Evolutionary conservation across 1,284 basidiomycete genomes (phyloP).

Genomic region (Amylostereum chailletii): DNA sequence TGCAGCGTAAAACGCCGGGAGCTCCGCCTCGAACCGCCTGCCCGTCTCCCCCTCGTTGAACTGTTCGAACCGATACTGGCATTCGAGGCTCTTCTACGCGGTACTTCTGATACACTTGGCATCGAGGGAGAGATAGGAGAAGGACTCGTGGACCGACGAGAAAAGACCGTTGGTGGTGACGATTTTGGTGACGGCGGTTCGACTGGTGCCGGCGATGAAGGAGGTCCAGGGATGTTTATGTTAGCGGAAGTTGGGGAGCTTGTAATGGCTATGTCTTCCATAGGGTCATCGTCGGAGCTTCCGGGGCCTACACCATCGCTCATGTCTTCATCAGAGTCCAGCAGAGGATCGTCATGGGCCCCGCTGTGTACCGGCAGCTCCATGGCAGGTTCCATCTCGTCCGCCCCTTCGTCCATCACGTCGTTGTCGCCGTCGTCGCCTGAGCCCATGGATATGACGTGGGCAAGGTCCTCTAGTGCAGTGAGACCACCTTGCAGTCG

Average conservation of each 20-base stretch:
- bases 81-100: slow-evolving; percentile 15
- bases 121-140: slow-evolving; percentile 19
- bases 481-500: slow-evolving; percentile 75
- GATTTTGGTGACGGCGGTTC: not conserved
- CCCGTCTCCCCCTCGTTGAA: slow-evolving; percentile 26
- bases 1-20: slow-evolving; percentile 35
- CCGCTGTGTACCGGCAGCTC: slow-evolving; percentile 67
- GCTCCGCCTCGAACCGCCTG: slow-evolving; percentile 41
- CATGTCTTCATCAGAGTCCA: slow-evolving; percentile 74
- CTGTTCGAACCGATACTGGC: slow-evolving; percentile 26
- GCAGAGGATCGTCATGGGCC: slow-evolving; percentile 41
- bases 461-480: slow-evolving; percentile 75
- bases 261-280: slow-evolving; percentile 72
- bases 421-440: slow-evolving; percentile 49
- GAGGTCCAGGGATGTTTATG: slow-evolving; percentile 10
- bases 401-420: slow-evolving; percentile 44
- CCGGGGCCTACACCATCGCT: slow-evolving; percentile 56
- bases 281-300: slow-evolving; percentile 64
- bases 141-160: slow-evolving; percentile 13
- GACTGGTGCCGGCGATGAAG: slow-evolving; percentile 14
- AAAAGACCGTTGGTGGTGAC: not conserved
- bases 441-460: slow-evolving; percentile 60
- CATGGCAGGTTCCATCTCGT: slow-evolving; percentile 56
- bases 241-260: slow-evolving; percentile 32
- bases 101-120: slow-evolving; percentile 7